phyloP scores from a whole-genome alignment of 2,329 filamentous ascomycete genomes.

The Pseudohalonectria lignicola region DNA sequence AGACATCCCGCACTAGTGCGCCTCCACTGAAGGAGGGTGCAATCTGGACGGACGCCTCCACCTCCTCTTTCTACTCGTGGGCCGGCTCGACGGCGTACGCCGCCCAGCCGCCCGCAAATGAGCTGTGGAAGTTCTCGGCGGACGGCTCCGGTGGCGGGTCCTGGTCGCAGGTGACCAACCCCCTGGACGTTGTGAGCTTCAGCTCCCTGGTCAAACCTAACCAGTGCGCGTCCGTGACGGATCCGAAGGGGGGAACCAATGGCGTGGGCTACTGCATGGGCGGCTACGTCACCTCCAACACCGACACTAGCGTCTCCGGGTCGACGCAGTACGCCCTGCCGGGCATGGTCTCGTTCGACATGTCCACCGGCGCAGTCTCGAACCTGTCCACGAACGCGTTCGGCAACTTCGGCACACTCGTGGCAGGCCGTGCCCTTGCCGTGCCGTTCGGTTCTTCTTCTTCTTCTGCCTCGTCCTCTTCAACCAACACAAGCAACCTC shows the following conservation, averaged over 20 bases:
- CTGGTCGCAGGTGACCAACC: slow-evolving; percentile 17
- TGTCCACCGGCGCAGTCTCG: slow-evolving; percentile 16
- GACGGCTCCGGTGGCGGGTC: slow-evolving; percentile 19
- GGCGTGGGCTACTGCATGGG: slow-evolving; percentile 20
- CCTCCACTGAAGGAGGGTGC: slow-evolving; percentile 18
- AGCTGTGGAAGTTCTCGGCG: slow-evolving; percentile 19
- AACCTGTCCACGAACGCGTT: slow-evolving; percentile 17
- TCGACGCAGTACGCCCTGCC: not conserved
- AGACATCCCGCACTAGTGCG: slow-evolving; percentile 11
- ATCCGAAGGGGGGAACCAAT: slow-evolving; percentile 8
- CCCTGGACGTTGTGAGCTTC: slow-evolving; percentile 18
- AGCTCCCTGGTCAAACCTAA: slow-evolving; percentile 21
- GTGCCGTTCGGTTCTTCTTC: slow-evolving; percentile 22
- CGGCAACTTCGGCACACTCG: slow-evolving; percentile 14
- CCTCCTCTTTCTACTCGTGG: slow-evolving; percentile 21
- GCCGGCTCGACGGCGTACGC: slow-evolving; percentile 15
- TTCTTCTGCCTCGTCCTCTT: too few relatives aligned
- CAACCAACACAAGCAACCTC: slow-evolving; percentile 11
- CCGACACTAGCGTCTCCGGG: not conserved
- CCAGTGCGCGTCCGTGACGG: slow-evolving; percentile 10
- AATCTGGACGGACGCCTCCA: slow-evolving; percentile 19
- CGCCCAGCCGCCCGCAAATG: slow-evolving; percentile 11
- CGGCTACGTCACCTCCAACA: slow-evolving; percentile 7
- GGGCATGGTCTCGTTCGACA: slow-evolving; percentile 9
- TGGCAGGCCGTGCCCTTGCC: slow-evolving; percentile 17